These are phyloP conservation scores for Solidago caesia DNA, from an alignment of 129 eudicot species.

Conservation along the genomic window DNA sequence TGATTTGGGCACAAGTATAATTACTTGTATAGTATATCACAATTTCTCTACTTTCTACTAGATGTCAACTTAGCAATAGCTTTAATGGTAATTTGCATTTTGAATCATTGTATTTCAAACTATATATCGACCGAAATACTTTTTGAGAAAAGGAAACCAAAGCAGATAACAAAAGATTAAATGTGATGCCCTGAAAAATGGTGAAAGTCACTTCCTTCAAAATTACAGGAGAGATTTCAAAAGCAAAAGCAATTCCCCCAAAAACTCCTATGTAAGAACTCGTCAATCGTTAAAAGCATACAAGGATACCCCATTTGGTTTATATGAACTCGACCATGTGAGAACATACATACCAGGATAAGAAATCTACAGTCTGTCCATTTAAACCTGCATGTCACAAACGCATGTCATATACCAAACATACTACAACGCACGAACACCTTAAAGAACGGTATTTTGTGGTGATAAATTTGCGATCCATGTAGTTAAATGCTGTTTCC, in stretches of 20 bases:
- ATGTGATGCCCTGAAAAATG: not conserved
- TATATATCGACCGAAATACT: no score
- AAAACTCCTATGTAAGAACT: not conserved
- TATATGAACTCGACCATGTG: not conserved
- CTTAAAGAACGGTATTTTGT: no score
- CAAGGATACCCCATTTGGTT: not conserved
- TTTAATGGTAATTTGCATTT: no score
- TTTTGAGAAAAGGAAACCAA: no score
- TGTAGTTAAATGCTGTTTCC: not conserved
- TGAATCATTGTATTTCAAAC: no score
- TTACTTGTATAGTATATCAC: no score
- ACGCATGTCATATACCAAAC: not conserved
- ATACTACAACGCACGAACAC: not conserved
- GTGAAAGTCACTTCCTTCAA: not conserved
- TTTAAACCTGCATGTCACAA: slow-evolving; percentile 13
- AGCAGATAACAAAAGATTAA: not conserved
- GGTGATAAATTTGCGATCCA: not conserved
- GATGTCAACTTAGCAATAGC: no score
- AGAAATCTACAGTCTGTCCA: slow-evolving; percentile 6
- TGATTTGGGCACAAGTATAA: no score
- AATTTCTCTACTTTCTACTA: no score
- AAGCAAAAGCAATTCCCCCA: not conserved
- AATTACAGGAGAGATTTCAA: not conserved
- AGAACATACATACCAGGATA: slow-evolving; percentile 1
- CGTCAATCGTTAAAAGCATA: not conserved